phyloP scores from a whole-genome alignment of 2,329 filamentous ascomycete species.

The Pleoardoris graminearum region DNA sequence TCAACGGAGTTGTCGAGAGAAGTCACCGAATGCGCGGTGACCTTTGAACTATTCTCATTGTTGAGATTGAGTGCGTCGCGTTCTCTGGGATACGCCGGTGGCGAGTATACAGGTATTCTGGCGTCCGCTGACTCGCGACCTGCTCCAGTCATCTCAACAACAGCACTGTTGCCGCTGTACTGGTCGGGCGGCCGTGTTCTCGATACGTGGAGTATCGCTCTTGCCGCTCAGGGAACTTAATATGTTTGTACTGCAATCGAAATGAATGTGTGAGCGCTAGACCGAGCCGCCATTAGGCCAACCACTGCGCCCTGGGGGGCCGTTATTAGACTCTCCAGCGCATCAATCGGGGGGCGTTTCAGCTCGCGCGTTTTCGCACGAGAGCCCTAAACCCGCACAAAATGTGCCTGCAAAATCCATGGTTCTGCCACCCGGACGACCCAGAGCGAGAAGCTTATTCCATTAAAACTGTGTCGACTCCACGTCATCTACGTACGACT shows the following conservation, averaged over 20 bases:
- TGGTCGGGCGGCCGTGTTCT: neutral
- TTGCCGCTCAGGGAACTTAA: too few species aligned
- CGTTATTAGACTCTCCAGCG: neutral
- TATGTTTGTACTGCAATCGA: too few species aligned
- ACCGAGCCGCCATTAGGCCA: neutral
- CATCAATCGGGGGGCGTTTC: constrained; percentile 1
- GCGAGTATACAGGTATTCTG: neutral
- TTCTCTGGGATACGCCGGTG: neutral
- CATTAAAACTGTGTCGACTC: too few species aligned
- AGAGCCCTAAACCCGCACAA: neutral
- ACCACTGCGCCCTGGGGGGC: neutral
- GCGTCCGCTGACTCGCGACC: neutral
- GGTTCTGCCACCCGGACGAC: too few species aligned
- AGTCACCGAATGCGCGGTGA: neutral
- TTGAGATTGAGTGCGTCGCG: neutral
- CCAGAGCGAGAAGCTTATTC: too few species aligned
- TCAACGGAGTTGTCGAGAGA: neutral
- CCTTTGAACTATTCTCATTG: neutral
- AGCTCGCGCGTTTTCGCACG: neutral
- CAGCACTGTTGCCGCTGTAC: neutral
- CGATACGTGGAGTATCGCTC: neutral
- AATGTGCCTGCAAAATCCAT: too few species aligned
- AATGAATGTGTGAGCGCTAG: neutral
- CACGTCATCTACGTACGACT: too few species aligned
- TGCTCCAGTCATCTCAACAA: neutral